Percentiles rank a stretch among this genome's conserved stretches.
Evolutionary conservation across 306 rosid genomes (phyloP).

Genomic region (Cucumis melo): DNA sequence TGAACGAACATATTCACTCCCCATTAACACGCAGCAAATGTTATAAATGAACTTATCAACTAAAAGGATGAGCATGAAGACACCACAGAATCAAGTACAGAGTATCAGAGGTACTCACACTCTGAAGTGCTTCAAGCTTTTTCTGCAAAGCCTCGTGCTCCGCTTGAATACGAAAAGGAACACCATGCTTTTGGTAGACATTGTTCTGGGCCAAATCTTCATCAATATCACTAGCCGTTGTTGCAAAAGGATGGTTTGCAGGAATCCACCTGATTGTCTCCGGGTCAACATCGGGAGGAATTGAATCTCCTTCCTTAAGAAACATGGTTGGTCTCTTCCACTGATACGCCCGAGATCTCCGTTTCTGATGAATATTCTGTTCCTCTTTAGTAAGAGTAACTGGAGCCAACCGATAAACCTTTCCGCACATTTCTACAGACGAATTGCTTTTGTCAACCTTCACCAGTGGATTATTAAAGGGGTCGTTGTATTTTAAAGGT

Average conservation of each 20-base stretch:
- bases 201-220: conserved; percentile 80
- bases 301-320: conserved; percentile 73
- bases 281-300: conserved; percentile 85
- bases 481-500: conserved; percentile 87
- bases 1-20: neutral
- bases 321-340: conserved; percentile 93
- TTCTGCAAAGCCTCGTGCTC: conserved; percentile 87
- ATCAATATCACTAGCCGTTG: conserved; percentile 68
- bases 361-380: conserved; percentile 65
- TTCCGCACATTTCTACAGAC: conserved; percentile 85
- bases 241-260: conserved; percentile 90
- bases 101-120: conserved; percentile 29
- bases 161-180: conserved; percentile 88
- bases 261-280: conserved; percentile 93
- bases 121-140: conserved; percentile 72
- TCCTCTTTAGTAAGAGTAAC: conserved; percentile 83
- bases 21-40: neutral
- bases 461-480: conserved; percentile 81
- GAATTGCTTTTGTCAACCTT: conserved; percentile 65
- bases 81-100: neutral
- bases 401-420: conserved; percentile 84
- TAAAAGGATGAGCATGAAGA: neutral
- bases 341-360: conserved; percentile 84
- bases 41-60: neutral
- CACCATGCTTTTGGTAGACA: conserved; percentile 80